Conservation (phyloP, 2,329 filamentous ascomycete genomes). For the Harringtonia lauricola region DNA sequence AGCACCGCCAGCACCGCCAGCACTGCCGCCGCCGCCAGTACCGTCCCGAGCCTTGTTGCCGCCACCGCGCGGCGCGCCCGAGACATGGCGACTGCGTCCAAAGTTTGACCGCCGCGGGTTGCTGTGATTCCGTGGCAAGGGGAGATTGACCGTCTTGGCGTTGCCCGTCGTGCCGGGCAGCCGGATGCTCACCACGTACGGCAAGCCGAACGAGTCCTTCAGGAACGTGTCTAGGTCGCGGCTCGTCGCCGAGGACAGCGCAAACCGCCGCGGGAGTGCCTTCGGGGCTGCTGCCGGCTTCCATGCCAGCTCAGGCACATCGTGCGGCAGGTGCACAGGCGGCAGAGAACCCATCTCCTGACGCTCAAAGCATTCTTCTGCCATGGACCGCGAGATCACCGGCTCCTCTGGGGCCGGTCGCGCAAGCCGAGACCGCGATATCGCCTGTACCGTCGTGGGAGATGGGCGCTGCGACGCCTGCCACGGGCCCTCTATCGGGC, state of each 20-base stretch:
- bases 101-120: constrained; percentile 9
- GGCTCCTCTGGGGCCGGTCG: constrained; percentile 24
- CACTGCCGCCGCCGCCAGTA: neutral
- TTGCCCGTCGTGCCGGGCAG: constrained; percentile 31
- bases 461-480: neutral
- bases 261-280: constrained; percentile 39
- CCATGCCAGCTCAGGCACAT: constrained; percentile 53
- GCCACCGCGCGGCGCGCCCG: neutral
- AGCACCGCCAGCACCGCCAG: neutral
- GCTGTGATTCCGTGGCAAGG: constrained; percentile 10
- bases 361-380: constrained; percentile 71
- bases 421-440: constrained; percentile 19
- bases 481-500: neutral
- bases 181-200: constrained; percentile 28
- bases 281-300: constrained; percentile 45
- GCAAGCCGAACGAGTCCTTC: constrained; percentile 29
- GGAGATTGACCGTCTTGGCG: constrained; percentile 26
- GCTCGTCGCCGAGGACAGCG: constrained; percentile 32
- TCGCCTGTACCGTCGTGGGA: neutral
- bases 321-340: constrained; percentile 54
- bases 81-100: constrained; percentile 3
- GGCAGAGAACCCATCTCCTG: constrained; percentile 73
- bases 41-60: neutral
- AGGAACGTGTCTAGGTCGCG: constrained; percentile 12
- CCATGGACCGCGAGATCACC: constrained; percentile 54